Percentiles rank a stretch among this genome's conserved stretches.
phyloP scores from a whole-genome alignment of 305 asterid species.

The Salvia sclarea region DNA sequence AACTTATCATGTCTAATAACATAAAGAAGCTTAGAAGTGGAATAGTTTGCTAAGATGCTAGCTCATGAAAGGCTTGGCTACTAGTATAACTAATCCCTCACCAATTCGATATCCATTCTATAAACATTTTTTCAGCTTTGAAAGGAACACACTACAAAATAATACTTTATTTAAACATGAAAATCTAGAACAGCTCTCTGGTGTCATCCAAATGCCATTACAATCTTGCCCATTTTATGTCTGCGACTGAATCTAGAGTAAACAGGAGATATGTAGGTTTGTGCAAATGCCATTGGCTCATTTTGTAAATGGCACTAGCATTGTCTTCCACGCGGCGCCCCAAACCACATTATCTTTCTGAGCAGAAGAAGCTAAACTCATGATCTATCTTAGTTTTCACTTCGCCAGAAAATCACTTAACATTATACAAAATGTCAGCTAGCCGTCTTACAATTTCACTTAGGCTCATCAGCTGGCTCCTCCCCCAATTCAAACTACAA shows the following conservation, averaged over 20 bases:
- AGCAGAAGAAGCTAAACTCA: conserved; percentile 18
- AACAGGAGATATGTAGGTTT: conserved; percentile 18
- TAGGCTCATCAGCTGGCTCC: conserved; percentile 24
- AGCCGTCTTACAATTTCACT: conserved; percentile 11
- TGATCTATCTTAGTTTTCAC: neutral
- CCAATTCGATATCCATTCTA: conserved; percentile 8
- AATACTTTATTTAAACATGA: conserved; percentile 21
- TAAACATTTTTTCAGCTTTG: conserved; percentile 1
- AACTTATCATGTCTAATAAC: conserved; percentile 1
- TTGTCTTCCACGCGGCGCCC: conserved; percentile 13
- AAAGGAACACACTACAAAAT: conserved; percentile 7
- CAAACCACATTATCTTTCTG: conserved; percentile 3
- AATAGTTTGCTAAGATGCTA: conserved; percentile 9
- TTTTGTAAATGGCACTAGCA: neutral
- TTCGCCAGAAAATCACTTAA: conserved; percentile 5
- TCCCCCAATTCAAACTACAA: conserved; percentile 18
- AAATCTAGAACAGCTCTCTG: conserved; percentile 8
- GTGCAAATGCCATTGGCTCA: neutral
- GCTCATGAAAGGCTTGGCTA: neutral
- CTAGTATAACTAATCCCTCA: neutral
- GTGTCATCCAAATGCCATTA: conserved; percentile 13
- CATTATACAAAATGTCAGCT: conserved; percentile 15
- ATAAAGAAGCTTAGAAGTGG: conserved; percentile 17
- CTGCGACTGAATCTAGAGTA: conserved; percentile 10
- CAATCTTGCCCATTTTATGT: neutral